A percentile compares a stretch with the other conserved stretches of the same genome.
Conservation (phyloP, 2,329 filamentous ascomycete species). For the Microthyrium microscopicum region DNA sequence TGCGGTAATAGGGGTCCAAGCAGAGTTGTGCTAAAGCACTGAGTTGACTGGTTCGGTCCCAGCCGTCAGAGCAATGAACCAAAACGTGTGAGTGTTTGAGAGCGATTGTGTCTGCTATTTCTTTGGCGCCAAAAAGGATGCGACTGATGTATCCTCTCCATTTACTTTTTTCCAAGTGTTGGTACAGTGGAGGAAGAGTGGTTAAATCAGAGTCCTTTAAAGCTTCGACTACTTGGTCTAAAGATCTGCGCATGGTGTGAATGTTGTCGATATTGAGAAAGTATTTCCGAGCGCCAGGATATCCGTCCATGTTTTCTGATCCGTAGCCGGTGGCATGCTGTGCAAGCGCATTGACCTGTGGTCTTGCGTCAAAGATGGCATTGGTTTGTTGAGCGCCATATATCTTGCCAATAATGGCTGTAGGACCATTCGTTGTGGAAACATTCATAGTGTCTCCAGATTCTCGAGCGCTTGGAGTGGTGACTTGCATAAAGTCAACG, state of each 20-base stretch:
- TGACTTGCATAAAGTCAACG: neutral
- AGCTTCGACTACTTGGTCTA: conserved; percentile 74
- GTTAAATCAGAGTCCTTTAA: conserved; percentile 87
- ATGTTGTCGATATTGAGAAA: conserved; percentile 97
- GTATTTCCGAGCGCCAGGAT: conserved; percentile 76
- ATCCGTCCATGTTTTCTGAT: conserved; percentile 96
- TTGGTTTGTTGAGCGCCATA: conserved; percentile 91
- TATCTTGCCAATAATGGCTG: conserved; percentile 28
- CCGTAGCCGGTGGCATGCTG: conserved; percentile 89
- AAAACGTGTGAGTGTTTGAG: conserved; percentile 88
- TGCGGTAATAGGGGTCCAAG: conserved; percentile 89
- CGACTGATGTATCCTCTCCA: conserved; percentile 84
- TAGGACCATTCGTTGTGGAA: neutral
- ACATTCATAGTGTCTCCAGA: too few relatives aligned
- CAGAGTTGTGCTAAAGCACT: conserved; percentile 84
- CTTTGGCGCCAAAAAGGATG: conserved; percentile 65
- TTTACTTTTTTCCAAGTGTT: conserved; percentile 63
- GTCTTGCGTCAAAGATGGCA: conserved; percentile 87
- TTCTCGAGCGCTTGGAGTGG: too few relatives aligned
- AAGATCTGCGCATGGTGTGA: conserved; percentile 87
- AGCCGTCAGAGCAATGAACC: conserved; percentile 96
- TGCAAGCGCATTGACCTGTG: conserved; percentile 82
- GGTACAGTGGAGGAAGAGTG: conserved; percentile 62
- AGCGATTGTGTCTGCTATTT: conserved; percentile 77
- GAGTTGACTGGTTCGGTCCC: conserved; percentile 92